phyloP scores from a whole-genome alignment of 257 asterid species.

The Capsicum pubescens region DNA sequence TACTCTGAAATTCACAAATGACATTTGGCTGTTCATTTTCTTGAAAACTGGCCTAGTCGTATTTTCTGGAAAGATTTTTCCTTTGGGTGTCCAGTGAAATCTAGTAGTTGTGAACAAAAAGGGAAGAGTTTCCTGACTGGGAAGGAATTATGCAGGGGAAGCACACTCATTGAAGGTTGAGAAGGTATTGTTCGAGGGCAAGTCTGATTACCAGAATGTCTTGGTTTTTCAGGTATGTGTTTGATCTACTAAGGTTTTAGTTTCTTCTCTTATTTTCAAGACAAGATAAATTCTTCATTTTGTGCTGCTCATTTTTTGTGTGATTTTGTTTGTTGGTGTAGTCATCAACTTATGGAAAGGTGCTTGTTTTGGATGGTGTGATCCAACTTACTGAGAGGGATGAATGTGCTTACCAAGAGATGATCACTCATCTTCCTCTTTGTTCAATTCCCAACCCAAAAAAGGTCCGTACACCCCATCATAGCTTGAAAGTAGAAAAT shows the following conservation, averaged over 20 bases:
- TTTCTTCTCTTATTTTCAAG: not conserved
- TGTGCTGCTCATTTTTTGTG: slow-evolving; percentile 22
- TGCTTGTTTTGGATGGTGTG: slow-evolving; percentile 96
- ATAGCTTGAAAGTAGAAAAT: not conserved
- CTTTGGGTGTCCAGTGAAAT: not conserved
- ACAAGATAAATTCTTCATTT: not conserved
- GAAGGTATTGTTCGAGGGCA: slow-evolving; percentile 78
- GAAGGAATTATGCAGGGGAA: slow-evolving; percentile 72
- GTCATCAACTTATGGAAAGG: slow-evolving; percentile 95
- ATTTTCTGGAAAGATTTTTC: slow-evolving; percentile 9
- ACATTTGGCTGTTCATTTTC: slow-evolving; percentile 8
- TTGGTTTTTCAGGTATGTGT: slow-evolving; percentile 82
- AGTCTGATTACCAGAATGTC: slow-evolving; percentile 92
- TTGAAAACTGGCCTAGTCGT: not conserved
- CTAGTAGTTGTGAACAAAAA: not conserved
- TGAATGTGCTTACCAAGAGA: slow-evolving; percentile 99
- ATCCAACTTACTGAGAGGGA: slow-evolving; percentile 98
- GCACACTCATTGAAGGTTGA: slow-evolving; percentile 98
- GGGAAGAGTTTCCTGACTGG: not conserved
- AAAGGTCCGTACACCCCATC: slow-evolving; percentile 54
- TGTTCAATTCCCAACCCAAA: slow-evolving; percentile 86
- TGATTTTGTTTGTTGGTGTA: slow-evolving; percentile 47
- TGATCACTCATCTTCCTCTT: slow-evolving; percentile 96
- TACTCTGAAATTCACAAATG: not conserved
- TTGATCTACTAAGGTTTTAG: slow-evolving; percentile 24